Evolutionary conservation across 495 filamentous ascomycete species (phyloP).

Genomic region (Neurospora sp.): DNA sequence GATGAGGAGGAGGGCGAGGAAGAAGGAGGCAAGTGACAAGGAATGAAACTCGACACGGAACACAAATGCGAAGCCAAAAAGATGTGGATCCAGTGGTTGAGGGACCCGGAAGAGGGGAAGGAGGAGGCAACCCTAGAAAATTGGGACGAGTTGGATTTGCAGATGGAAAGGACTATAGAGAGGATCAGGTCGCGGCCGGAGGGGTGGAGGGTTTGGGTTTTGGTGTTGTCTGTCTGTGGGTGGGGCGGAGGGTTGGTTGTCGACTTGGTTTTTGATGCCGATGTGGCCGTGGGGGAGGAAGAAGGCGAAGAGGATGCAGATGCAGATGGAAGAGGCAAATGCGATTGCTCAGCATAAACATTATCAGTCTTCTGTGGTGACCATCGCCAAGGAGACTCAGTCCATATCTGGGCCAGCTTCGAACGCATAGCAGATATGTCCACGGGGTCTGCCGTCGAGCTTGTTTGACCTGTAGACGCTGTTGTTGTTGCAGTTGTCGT

Average conservation of each 20-base stretch:
- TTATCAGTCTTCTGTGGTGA: constrained; percentile 39
- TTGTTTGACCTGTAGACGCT: not conserved
- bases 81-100: constrained; percentile 51
- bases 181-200: constrained; percentile 46
- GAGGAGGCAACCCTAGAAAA: constrained; percentile 42
- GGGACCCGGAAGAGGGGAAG: constrained; percentile 48
- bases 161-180: constrained; percentile 46
- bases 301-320: not conserved
- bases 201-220: constrained; percentile 26
- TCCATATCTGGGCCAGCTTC: constrained; percentile 27
- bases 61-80: constrained; percentile 44
- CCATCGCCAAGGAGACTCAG: constrained; percentile 45
- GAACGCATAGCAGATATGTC: constrained; percentile 24
- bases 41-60: constrained; percentile 45
- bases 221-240: not conserved
- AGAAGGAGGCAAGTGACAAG: constrained; percentile 32
- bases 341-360: constrained; percentile 41
- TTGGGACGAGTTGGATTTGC: constrained; percentile 29
- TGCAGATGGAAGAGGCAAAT: constrained; percentile 33
- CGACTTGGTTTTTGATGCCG: not conserved
- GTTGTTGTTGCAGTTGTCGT: not conserved
- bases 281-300: not conserved
- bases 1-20: not conserved
- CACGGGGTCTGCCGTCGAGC: constrained; percentile 19
- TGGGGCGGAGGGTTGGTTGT: not conserved